Base-by-base conservation (phyloP, 2,329 filamentous ascomycete species). In the Ceratocystis papillata region DNA sequence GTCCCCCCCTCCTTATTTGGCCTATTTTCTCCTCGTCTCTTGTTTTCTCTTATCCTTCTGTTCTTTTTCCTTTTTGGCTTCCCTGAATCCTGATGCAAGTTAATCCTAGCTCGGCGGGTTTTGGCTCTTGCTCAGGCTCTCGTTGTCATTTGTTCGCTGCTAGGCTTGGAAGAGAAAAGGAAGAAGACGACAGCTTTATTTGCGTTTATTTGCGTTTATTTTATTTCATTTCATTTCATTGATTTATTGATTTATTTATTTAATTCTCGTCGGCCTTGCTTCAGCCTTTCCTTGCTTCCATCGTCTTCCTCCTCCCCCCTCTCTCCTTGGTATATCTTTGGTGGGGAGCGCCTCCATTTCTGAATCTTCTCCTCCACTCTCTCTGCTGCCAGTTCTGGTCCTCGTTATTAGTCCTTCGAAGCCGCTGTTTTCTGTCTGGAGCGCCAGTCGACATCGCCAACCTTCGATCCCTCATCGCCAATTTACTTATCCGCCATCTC, bases 11-110 rank as follows among this genome's bases (percentile, higher is more conserved):
- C 53, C 53, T 59, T 37, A 59, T 33, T 59, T 33, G 53, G 53
- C 28, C 53, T 25, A 5, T 53, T 17, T 59, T 59, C n/a, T 59
- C 37, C 53, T 59, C 53, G n/a, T 63, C 45, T 53, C 45, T 41
- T 37, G 48, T 63, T 53, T 63, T 63, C 45, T 53, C 45, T 63
- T 12, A 15, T 37, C 15, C 45, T 63, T 63, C 45, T 63, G 20
- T 37, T 63, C 22, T 46, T 50, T 17, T 63, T 63, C 45, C 44
- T 50, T 63, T 41, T 50, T 22, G 22, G 25, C 53, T 59, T 59
- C 53, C 28, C 33, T 59, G 53, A 30, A n/a, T 30, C 53, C 33
- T 59, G 53, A 30, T 20, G 53, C 53, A 37, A 5, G 53, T 37
- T 59, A 33, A 59, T 59, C 53, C 53, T 59, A 17, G 53, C 53